phyloP scores from a whole-genome alignment of 1,284 basidiomycete genomes.

The Thelephora terrestris region DNA sequence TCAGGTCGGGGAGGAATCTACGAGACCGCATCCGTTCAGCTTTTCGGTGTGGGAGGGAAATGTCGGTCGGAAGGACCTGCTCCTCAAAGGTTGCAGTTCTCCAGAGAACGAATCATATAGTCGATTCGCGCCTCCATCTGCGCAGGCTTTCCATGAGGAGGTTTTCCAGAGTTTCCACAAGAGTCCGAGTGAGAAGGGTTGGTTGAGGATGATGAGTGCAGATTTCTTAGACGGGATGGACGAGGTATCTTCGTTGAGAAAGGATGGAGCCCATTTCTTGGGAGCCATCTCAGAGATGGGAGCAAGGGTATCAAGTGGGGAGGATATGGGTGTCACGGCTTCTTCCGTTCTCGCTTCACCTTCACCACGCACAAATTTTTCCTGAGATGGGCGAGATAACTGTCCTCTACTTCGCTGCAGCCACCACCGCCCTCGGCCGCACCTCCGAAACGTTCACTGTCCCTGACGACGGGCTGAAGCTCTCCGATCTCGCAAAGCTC shows the following conservation, averaged over 20 bases:
- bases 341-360: constrained; percentile 5
- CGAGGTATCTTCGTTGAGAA: not conserved
- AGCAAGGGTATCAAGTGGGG: not conserved
- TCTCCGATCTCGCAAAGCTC: constrained; percentile 41
- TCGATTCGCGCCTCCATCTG: constrained; percentile 92
- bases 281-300: not conserved
- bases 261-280: not conserved
- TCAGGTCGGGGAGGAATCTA: constrained; percentile 73
- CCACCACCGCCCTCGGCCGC: constrained; percentile 56
- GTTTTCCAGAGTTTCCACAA: constrained; percentile 63
- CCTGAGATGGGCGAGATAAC: constrained; percentile 29
- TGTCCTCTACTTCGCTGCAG: constrained; percentile 75
- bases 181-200: constrained; percentile 63
- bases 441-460: constrained; percentile 40
- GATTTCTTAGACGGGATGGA: not conserved
- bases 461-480: constrained; percentile 29
- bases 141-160: constrained; percentile 63
- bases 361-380: not conserved
- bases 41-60: constrained; percentile 4
- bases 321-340: constrained; percentile 1
- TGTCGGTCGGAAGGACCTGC: not conserved
- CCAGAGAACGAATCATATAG: constrained; percentile 47
- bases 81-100: not conserved
- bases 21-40: not conserved
- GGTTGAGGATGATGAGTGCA: constrained; percentile 83